Evolutionary conservation across 2,329 filamentous ascomycete species (phyloP), one percentile per base, ranked within the genome.

Genomic region (Phyllosticta citrichinensis): DNA sequence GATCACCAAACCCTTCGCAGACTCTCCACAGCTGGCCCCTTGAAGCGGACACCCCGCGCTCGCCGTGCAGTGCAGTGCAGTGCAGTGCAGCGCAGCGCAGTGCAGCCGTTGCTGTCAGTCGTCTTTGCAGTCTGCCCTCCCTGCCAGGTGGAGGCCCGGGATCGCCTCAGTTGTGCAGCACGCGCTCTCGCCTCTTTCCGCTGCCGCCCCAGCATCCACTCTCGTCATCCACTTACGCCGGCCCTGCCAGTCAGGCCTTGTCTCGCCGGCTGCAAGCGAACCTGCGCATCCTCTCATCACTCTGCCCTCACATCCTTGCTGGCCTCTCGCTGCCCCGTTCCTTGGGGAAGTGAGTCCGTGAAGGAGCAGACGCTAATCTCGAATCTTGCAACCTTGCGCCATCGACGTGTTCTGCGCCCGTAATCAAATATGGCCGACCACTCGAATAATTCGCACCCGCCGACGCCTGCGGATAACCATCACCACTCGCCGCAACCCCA

Each of bases 341-440:
- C 52, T 53, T 53, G 52, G 52, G 52, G 52, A 53, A 53, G 52
- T 53, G 52, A 53, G 24, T 24, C 52, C 52, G 52, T 27, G 52
- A 53, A 53, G 24, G 52, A 53, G 52, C 20, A 53, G 59, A 57
- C 54, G 59, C 59, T 61, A 61, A 61, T 61, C 59, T 61, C 59
- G 59, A 61, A 56, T 57, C 59, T 61, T 27, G 52, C 59, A 52
- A 50, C 50, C 59, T 61, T 61, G 59, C 59, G 59, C 59, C 59
- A 61, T 61, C 59, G 59, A 60, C 58, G 58, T 60, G 58, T 60
- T 25, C 58, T 30, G 53, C 54, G 58, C 40, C 54, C 58, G 55
- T 60, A 61, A 61, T 61, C 59, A 61, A 61, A 61, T 61, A 61
- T 61, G 59, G 59, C 59, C 51, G 59, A 57, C 59, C 59, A 61